Evolutionary conservation across 202 grass and related monocot species (phyloP).

Genomic region (Eragrostis tef): DNA sequence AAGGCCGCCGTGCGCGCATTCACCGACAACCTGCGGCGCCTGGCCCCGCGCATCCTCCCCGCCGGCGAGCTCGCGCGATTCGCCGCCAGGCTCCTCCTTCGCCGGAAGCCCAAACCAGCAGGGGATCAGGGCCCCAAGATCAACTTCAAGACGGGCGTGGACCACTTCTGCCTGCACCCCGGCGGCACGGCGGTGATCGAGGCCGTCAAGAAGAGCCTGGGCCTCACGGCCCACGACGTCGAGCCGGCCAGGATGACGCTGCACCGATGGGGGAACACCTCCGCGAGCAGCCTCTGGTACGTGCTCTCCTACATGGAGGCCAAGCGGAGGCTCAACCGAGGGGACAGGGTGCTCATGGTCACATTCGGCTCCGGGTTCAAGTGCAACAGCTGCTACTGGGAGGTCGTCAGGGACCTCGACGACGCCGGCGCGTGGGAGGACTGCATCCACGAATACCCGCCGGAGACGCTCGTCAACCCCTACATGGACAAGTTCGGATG

Average conservation of each 20-base stretch:
- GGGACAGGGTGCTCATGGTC: conserved; percentile 82
- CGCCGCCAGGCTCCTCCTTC: conserved; percentile 36
- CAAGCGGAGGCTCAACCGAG: conserved; percentile 62
- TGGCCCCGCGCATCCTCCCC: conserved; percentile 70
- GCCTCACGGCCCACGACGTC: conserved; percentile 59
- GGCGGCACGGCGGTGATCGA: conserved; percentile 91
- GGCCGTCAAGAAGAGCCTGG: conserved; percentile 61
- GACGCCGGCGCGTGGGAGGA: conserved; percentile 74
- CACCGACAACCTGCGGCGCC: conserved; percentile 70
- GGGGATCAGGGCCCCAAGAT: conserved; percentile 56
- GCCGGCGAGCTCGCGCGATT: conserved; percentile 57
- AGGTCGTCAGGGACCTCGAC: conserved; percentile 60
- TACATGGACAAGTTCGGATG: conserved; percentile 88
- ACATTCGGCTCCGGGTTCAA: conserved; percentile 93
- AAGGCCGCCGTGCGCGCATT: conserved; percentile 88
- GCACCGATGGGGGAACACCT: conserved; percentile 98
- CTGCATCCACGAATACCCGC: conserved; percentile 72
- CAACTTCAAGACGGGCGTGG: conserved; percentile 81
- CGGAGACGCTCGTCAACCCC: conserved; percentile 65
- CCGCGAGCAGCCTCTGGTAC: conserved; percentile 97
- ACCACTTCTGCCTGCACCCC: conserved; percentile 97
- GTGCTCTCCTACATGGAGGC: conserved; percentile 95
- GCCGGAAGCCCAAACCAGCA: not conserved
- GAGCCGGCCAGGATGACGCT: conserved; percentile 92
- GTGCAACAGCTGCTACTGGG: conserved; percentile 97